phyloP scores from a whole-genome alignment of 2,329 filamentous ascomycete genomes.

The Epichloe sibirici region DNA sequence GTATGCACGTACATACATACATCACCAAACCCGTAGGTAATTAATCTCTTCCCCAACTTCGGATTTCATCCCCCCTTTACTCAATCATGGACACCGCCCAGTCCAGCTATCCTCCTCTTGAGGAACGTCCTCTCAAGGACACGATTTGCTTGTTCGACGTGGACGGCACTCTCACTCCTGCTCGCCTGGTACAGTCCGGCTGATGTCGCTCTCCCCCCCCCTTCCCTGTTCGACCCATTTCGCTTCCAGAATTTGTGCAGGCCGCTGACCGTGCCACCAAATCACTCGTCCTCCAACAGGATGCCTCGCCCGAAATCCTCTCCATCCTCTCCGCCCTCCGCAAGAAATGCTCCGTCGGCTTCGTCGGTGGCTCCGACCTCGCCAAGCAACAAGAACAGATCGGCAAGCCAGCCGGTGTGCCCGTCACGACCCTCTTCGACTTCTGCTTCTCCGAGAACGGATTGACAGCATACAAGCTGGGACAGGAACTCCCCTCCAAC shows the following conservation, averaged over 20 bases:
- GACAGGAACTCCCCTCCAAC: constrained; percentile 60
- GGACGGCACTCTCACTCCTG: constrained; percentile 78
- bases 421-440: constrained; percentile 84
- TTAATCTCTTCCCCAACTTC: no score
- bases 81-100: constrained; percentile 27
- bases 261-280: neutral
- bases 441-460: constrained; percentile 98
- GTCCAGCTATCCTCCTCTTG: constrained; percentile 55
- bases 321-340: constrained; percentile 66
- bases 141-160: constrained; percentile 96
- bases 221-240: neutral
- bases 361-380: constrained; percentile 85
- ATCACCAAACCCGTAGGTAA: no score
- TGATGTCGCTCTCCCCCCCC: neutral
- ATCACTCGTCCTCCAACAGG: constrained; percentile 28
- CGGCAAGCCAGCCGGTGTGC: constrained; percentile 45
- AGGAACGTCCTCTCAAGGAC: constrained; percentile 77
- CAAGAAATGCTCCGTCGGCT: constrained; percentile 79
- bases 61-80: neutral
- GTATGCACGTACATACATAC: no score
- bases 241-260: neutral
- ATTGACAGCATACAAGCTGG: constrained; percentile 78
- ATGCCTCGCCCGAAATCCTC: constrained; percentile 70
- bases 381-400: constrained; percentile 94
- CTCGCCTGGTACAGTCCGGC: constrained; percentile 51